phyloP scores from a whole-genome alignment of 305 asterid genomes.

The Fraxinus greggii region DNA sequence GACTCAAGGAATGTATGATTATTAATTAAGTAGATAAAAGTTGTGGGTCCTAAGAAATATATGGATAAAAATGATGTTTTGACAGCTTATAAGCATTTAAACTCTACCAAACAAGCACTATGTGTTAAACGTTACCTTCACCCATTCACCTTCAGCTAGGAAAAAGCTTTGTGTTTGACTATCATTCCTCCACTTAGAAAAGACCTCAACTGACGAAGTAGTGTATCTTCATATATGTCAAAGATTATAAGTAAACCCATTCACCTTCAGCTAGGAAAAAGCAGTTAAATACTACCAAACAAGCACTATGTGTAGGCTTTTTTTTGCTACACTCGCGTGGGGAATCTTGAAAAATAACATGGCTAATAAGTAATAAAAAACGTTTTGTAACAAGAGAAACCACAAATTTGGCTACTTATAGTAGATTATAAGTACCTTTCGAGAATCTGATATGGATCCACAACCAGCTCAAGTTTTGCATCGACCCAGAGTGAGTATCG shows the following conservation, averaged over 20 bases:
- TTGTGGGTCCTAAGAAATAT: background rate
- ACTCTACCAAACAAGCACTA: background rate
- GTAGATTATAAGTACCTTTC: constrained; percentile 54
- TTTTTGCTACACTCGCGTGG: background rate
- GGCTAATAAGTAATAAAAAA: background rate
- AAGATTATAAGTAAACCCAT: background rate
- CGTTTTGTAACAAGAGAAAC: background rate
- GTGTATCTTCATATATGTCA: background rate
- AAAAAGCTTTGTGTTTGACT: background rate
- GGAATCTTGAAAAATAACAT: constrained; percentile 1
- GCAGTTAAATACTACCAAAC: background rate
- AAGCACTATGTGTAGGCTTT: background rate
- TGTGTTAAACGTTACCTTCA: background rate
- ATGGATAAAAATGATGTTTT: background rate
- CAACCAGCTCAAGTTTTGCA: constrained; percentile 83
- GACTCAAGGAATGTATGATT: background rate
- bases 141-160: background rate
- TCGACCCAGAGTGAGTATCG: constrained; percentile 84
- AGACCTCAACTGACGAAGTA: background rate
- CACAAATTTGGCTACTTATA: background rate
- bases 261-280: background rate
- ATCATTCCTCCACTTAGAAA: background rate
- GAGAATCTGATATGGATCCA: constrained; percentile 77
- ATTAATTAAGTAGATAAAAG: background rate
- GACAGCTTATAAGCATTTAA: background rate